Evolutionary conservation across 176 grass and related monocot genomes (phyloP), one percentile per base, ranked within the genome.

Genomic region (Tillandsia leiboldiana): DNA sequence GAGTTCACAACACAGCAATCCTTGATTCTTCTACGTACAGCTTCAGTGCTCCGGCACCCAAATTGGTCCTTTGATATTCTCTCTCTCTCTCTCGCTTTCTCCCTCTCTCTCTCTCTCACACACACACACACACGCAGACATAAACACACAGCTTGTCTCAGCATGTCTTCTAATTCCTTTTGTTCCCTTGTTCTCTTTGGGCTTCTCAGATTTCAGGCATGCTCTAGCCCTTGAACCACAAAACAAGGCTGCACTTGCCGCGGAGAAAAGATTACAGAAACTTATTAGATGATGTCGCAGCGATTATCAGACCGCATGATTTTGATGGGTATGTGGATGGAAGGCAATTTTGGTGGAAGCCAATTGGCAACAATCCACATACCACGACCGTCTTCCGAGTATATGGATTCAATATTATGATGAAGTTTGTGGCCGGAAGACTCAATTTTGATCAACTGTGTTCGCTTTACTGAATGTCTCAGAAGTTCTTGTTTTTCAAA

Each of bases 221-320:
- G 94, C 90, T 65, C 51, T 87, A 77, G 87, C 80, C 66, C 84
- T 99, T 26, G 94, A 99, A 49, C 94, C 94, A 49, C 89, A 84
- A 82, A 99, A 99, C n/a, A 99, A 86, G 84, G 57, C 82, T 80
- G 94, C 84, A n/a, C 87, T 87, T 80, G 79, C 72, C 53, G 94
- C 84, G 28, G 94, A 99, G 72, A 86, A 28, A 83, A 93, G 87
- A 68, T 64, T 99, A 64, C 84, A 90, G 47, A 99, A 86, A 64
- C 72, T 84, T 11, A 73, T 84, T 1, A 70, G 75, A 81, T 89
- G 80, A 93, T 61, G 10, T 23, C 8, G 2, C 56, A 15, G 10
- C 10, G 17, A 61, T 61, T 9, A 18, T 61, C 15, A 61, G 33
- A 42, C 0, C 7, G 33, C 33, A 42, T 42, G 33, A 61, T 61